A percentile compares a stretch with the other conserved stretches of the same genome.
Evolutionary conservation across 257 asterid species (phyloP).

Genomic region (Nicotiana noctiflora): DNA sequence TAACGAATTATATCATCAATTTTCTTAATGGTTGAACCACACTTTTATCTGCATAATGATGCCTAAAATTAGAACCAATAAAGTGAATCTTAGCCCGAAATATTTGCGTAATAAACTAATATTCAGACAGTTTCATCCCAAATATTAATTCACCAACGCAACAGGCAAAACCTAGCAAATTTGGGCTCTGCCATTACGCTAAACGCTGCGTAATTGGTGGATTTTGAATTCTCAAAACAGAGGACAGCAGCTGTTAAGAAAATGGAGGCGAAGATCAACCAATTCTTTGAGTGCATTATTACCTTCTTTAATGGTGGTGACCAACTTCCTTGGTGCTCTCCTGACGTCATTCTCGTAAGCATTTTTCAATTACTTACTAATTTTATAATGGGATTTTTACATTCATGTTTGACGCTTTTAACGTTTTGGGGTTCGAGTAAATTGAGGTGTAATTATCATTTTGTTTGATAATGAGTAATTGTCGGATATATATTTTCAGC

Average conservation of each 20-base stretch:
- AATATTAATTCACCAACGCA: background rate
- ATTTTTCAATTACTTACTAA: background rate
- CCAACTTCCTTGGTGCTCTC: conserved; percentile 53
- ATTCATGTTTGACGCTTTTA: background rate
- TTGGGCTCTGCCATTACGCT: background rate
- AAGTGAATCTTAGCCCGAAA: background rate
- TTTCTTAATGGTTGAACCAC: background rate
- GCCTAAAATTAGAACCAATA: background rate
- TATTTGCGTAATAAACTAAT: background rate
- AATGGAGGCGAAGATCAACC: conserved; percentile 45
- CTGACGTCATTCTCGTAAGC: conserved; percentile 46
- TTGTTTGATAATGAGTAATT: too few relatives aligned
- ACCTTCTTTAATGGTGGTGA: conserved; percentile 68
- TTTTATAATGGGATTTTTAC: background rate
- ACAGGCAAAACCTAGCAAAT: background rate
- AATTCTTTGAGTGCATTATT: conserved; percentile 50
- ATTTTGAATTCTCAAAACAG: background rate
- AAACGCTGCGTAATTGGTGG: background rate
- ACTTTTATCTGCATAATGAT: background rate
- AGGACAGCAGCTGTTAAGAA: background rate
- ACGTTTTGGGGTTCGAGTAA: background rate
- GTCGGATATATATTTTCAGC: too few relatives aligned
- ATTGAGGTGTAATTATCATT: background rate
- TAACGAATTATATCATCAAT: background rate
- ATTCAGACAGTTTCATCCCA: background rate